phyloP scores from a whole-genome alignment of 495 filamentous ascomycete species.

The Lophiotrema nucula region DNA sequence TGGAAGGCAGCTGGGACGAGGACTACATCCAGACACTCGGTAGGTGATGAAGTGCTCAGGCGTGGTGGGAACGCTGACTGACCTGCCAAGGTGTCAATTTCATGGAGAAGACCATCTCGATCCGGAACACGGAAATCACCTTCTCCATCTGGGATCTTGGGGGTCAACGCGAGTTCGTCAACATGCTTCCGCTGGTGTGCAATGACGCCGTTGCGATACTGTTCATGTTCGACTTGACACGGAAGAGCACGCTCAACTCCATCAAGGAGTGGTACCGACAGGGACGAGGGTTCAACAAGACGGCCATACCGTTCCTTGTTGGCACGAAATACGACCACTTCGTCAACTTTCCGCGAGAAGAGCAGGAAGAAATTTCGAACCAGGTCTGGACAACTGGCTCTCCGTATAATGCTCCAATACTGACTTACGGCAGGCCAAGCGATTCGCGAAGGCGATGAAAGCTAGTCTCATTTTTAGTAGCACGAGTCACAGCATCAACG shows the following conservation, averaged over 20 bases:
- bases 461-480: slow-evolving; percentile 96
- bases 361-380: slow-evolving; percentile 96
- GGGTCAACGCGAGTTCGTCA: slow-evolving; percentile 97
- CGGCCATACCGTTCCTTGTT: slow-evolving; percentile 92
- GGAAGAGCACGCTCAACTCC: slow-evolving; percentile 96
- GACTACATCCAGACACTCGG: slow-evolving; percentile 98
- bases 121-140: slow-evolving; percentile 99
- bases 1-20: slow-evolving; percentile 98
- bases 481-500: slow-evolving; percentile 98
- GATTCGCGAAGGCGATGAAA: slow-evolving; percentile 97
- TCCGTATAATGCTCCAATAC: neutral
- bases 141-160: slow-evolving; percentile 99
- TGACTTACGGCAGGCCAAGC: slow-evolving; percentile 63
- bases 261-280: slow-evolving; percentile 99
- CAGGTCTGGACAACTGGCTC: slow-evolving; percentile 58
- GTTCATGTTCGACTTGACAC: slow-evolving; percentile 98
- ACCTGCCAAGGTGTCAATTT: slow-evolving; percentile 77
- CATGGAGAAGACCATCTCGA: slow-evolving; percentile 99
- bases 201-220: slow-evolving; percentile 98
- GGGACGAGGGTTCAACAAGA: slow-evolving; percentile 98
- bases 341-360: slow-evolving; percentile 94
- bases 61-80: slow-evolving; percentile 1
- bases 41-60: slow-evolving; percentile 42
- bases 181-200: slow-evolving; percentile 97
- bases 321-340: slow-evolving; percentile 99